Evolutionary conservation across 2,329 filamentous ascomycete species (phyloP).

Genomic region (Colletotrichum orbiculare): DNA sequence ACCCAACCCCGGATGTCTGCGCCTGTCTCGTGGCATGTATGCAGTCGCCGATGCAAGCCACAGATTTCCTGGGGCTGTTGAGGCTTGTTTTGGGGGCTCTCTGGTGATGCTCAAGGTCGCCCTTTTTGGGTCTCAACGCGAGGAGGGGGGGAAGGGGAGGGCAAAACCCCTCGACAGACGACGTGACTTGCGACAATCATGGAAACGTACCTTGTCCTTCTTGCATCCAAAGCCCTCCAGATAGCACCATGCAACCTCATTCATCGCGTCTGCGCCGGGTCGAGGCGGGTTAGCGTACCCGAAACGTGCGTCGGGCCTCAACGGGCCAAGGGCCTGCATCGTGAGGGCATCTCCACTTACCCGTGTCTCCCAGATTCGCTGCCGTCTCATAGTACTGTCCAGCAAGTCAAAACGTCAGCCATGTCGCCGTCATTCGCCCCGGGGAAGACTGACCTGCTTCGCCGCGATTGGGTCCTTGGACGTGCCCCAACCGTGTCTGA

Average conservation of each 20-base stretch:
- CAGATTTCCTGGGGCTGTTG: constrained; percentile 2
- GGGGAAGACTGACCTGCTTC: constrained; percentile 65
- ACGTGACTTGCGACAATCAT: constrained; percentile 39
- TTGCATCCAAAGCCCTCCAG: constrained; percentile 95
- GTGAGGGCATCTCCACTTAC: constrained; percentile 52
- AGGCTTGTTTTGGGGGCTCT: constrained; percentile 23
- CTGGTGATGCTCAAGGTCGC: not conserved
- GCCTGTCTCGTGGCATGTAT: constrained; percentile 34
- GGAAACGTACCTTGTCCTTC: constrained; percentile 91
- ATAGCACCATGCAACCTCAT: constrained; percentile 96
- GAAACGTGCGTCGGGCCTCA: constrained; percentile 22
- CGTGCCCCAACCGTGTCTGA: constrained; percentile 95
- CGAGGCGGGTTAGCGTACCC: constrained; percentile 33
- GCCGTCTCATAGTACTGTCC: constrained; percentile 94
- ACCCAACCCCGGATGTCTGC: not conserved
- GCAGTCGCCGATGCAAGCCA: constrained; percentile 20
- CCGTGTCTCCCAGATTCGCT: constrained; percentile 92
- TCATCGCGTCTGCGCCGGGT: constrained; percentile 82
- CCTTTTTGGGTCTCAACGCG: not conserved
- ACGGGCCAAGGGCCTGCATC: constrained; percentile 10
- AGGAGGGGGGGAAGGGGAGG: too few species aligned
- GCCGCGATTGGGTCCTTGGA: constrained; percentile 87
- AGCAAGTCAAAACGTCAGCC: constrained; percentile 4
- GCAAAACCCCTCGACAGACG: constrained; percentile 31
- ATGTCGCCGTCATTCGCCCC: not conserved